Base-by-base conservation (phyloP, 805 yeast genomes). In the Candida broadrunensis region DNA sequence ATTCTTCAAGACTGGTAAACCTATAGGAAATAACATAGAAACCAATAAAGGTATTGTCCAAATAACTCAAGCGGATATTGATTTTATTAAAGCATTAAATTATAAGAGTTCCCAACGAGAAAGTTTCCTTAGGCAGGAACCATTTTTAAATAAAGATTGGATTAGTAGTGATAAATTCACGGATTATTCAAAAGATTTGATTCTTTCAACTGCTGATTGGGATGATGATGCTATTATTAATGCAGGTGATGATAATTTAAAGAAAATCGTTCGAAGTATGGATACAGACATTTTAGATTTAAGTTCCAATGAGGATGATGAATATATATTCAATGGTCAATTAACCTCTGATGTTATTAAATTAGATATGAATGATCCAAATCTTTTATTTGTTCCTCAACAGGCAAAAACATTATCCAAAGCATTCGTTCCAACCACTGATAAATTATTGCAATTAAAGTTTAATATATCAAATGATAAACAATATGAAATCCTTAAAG, bases 391-490 rank as follows among this genome's bases (percentile, higher is more conserved):
- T 47, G 76, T 81, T 18, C 76, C 79, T 9, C 73, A 73, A 18
- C 51, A 54, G 39, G 20, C n/a, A 2, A 38, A 38, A 5, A 35
- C 33, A 26, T 33, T 45, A 20, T 40, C 59, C 2, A 58, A 49
- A 41, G 74, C 80, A 1, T 35, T 52, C 3, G 62, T 78, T 5
- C 85, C 90, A 2, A 60, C 73, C 2, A 75, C 67, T 43, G 86
- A 82, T 35, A 74, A 73, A 45, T 56, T 70, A 21, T 52, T 88
- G 16, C 73, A 75, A 27, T 59, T 72, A 43, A 83, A 85, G 48
- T 88, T 85, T 63, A 85, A 87, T 58, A 75, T 91, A 30, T 89
- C 97, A 6, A 93, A 93, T 62, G 99, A 93, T 61, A 75, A 78
- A 33, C 85, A 84, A 33, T 93, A 93, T 60, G 95, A 88, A 43